Base-by-base conservation (phyloP, 306 rosid genomes). In the Urtica urens region DNA sequence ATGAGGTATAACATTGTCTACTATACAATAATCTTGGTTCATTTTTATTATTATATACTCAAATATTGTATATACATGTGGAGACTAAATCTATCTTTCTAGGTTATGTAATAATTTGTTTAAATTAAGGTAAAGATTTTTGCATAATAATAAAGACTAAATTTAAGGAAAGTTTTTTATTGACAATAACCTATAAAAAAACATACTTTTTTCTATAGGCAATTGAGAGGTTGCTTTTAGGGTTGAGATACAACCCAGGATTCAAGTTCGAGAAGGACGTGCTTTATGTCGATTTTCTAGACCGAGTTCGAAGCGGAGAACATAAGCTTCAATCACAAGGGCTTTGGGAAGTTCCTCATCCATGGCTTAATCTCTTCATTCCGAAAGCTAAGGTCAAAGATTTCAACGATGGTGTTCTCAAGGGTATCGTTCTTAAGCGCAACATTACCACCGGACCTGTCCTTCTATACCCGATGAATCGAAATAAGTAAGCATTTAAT, bases 271-370 rank as follows among this genome's bases (percentile, higher is more conserved):
- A 78, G 64, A 83, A 76, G 49, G 78, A 83, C 50, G 78, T 72
- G 9, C 38, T 83, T 0, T 83, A 69, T 43, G 58, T 58, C 13
- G 93, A 74, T n/a, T 88, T 88, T 69, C 67, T 83, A 38, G 76
- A 81, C 61, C 66, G 96, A 73, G 93, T 83, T 24, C 65, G 81
- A 46, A 51, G 67, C 28, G 95, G 90, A 46, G 96, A 88, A 68
- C 49, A 78, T 41, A 67, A 71, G 64, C 88, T 88, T 69, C 73
- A 72, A 20, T 74, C 83, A 39, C 78, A 81, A 65, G 95, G 96
- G 50, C 42, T 73, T 2, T 88, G 96, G 96, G 78, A 83, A 15
- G 86, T 83, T 60, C 96, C 93, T 59, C 96, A 88, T 66, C 96
- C 96, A 4, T 88, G 95, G 93, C 62, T 83, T 27, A 88, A 88